Evolutionary conservation across 257 asterid species (phyloP), one percentile per base, ranked within the genome.

Genomic region (Capsicum baccatum): DNA sequence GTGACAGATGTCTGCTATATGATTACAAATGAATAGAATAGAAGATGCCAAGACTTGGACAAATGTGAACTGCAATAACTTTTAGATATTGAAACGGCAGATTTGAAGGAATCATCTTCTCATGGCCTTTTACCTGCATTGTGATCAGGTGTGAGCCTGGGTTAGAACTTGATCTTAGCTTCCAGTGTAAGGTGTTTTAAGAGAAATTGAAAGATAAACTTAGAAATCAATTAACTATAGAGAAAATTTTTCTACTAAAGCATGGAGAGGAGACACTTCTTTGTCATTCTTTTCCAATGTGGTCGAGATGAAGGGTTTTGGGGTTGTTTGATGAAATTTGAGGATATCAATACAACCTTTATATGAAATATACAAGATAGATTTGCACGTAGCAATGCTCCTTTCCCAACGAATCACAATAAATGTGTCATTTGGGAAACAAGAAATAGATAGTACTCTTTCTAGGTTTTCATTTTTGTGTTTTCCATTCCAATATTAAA

Each of bases 201-300:
- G 26, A 14, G 50, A 54, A 26, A 4, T 54, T 76, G 64, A 54
- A 52, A 15, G 50, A 76, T 76, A 4, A 26, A 52, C 64, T 78
- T 78, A 26, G 64, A 54, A 26, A 78, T 54, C 82, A 78, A 78
- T 78, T 52, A 78, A 14, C 64, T 52, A 78, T 3, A 21, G 47
- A 50, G 44, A 74, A 50, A 74, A 21, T 74, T 26, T 26, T 26
- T 26, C 16, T 74, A 74, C 14, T 3, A 13, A 68, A 74, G 81
- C 47, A 74, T 50, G 58, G 2, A 33, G 21, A 7, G 47, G 44
- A 7, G 14, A 74, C 44, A 1, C 21, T 50, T 74, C 21, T 50
- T 21, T 21, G 62, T 50, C 44, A 50, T 50, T 60, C 62, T 50
- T 11, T 74, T 50, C 47, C 59, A 13, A 50, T 74, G 59, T 50